Percentiles rank a stretch among this genome's conserved stretches.
These are phyloP conservation scores for Penicillium sp. DNA, from an alignment of 2,329 filamentous ascomycete species.

Conservation along the genomic window DNA sequence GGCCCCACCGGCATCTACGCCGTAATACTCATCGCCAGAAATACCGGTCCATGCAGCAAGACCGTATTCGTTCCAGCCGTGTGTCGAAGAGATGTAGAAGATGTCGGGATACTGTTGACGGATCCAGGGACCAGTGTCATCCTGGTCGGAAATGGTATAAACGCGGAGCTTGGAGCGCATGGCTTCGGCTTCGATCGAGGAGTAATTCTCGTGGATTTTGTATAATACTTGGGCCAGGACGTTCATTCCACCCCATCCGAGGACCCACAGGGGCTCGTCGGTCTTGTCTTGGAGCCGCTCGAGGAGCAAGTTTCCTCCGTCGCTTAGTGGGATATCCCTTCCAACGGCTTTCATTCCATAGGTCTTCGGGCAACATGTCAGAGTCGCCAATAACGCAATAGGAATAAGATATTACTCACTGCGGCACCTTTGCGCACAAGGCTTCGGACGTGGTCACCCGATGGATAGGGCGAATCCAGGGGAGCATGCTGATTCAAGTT, in stretches of 20 bases:
- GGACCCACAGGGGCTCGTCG: conserved; percentile 50
- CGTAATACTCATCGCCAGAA: conserved; percentile 48
- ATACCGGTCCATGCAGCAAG: conserved; percentile 58
- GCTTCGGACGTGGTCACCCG: conserved; percentile 34
- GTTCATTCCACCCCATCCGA: conserved; percentile 56
- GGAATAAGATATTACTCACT: conserved; percentile 27
- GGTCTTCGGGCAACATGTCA: conserved; percentile 9
- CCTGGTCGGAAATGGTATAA: conserved; percentile 60
- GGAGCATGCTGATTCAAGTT: conserved; percentile 53
- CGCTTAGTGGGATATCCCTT: conserved; percentile 35
- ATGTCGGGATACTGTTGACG: conserved; percentile 53
- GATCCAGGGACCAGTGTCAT: conserved; percentile 58
- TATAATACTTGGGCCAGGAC: conserved; percentile 51
- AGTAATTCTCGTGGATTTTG: conserved; percentile 25
- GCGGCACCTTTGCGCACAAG: conserved; percentile 43
- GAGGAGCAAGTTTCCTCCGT: conserved; percentile 48
- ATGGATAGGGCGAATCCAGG: conserved; percentile 43
- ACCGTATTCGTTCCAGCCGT: conserved; percentile 57
- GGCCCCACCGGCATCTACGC: conserved; percentile 50
- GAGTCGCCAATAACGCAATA: not conserved
- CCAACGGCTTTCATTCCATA: conserved; percentile 40
- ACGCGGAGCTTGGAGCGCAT: conserved; percentile 48
- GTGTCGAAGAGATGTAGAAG: conserved; percentile 56
- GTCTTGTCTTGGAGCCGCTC: conserved; percentile 38
- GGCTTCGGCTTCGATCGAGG: conserved; percentile 29